Base-by-base conservation (phyloP, 176 grass and related monocot genomes). In the Leersia perrieri region DNA sequence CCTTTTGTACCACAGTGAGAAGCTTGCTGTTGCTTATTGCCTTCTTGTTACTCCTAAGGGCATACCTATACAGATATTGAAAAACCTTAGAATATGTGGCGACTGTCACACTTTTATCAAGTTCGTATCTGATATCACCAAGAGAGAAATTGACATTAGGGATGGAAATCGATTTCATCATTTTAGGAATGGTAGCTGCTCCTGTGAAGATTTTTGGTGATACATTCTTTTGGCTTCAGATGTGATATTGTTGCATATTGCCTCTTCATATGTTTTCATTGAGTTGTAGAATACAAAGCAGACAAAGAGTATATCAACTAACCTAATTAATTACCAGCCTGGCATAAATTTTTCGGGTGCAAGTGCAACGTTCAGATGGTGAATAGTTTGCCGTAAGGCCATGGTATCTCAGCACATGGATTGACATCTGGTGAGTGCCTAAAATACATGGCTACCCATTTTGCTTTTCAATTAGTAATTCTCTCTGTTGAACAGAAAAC, bases 121-220 rank as follows among this genome's bases (percentile, higher is more conserved):
- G 81, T 90, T 93, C 29, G 89, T 93, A 68, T 97, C 90, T 33
- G 85, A 83, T 42, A 85, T 89, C 33, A 92, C 91, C 38, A 84
- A 92, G 61, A 86, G 93, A 83, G 76, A 93, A 57, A 88, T 97
- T 76, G 87, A 89, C 72, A 82, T 97, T 76, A 87, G 93, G 80
- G 93, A 97, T 69, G 91, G 91, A 35, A 97, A 97, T 61, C 78
- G 90, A 29, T 97, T 93, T 63, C 93, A 93, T 66, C 93, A 91
- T 84, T 93, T 97, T 81, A 87, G 84, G 35, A 85, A 97, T 26
- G 93, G 93, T 26, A 91, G 73, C 32, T 93, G 93, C 84, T 97
- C 93, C 26, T 97, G 93, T 73, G 88, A 86, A 83, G 93, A 97
- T 60, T 97, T 89, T 82, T 97, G 93, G 93, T 97, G 85, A 91